Evolutionary conservation across 1,139 yeast species (phyloP), one percentile per base, ranked within the genome.

Genomic region (Arxiozyma slooffiae): DNA sequence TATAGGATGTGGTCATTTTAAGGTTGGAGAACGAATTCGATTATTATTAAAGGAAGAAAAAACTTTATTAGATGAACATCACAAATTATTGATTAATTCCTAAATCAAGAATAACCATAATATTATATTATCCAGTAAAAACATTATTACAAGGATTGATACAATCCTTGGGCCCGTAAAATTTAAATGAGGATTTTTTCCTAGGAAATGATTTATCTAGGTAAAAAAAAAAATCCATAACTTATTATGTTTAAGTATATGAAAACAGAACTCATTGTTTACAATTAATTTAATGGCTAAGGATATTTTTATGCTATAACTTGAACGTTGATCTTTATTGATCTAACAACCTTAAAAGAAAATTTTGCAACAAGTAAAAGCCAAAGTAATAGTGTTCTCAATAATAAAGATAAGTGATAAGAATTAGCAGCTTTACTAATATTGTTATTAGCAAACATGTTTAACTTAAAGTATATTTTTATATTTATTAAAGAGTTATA

Each of bases 251-350:
- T 61, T 41, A 54, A 57, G 38, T 54, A 59, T 4, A 59, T 61
- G 59, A 63, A 63, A 53, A 55, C 63, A 26, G 68, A 65, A 48
- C 47, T 64, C 67, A 5, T 50, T 64, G 20, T 63, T 67, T 2
- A 67, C 62, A 44, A 61, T 62, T 44, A 61, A 63, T 47, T 55
- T 60, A 38, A 55, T 65, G 16, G 52, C 61, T 2, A 61, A 61
- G 38, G 68, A 65, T 53, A 57, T 54, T 39, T 63, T 62, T 43
- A 64, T 22, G 56, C 63, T 11, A 52, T 57, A 2, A 49, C 62
- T 20, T 51, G 62, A 9, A 55, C 65, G 4, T 60, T 68, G 2
- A 51, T 62, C 4, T 59, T 64, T 14, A 22, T 50, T 17, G 30
- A 43, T 7, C 45, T 38, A 8, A 14, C 23, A 18, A 20, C 23